phyloP scores from a whole-genome alignment of 179 eudicot species.

The Gypsophila paniculata region DNA sequence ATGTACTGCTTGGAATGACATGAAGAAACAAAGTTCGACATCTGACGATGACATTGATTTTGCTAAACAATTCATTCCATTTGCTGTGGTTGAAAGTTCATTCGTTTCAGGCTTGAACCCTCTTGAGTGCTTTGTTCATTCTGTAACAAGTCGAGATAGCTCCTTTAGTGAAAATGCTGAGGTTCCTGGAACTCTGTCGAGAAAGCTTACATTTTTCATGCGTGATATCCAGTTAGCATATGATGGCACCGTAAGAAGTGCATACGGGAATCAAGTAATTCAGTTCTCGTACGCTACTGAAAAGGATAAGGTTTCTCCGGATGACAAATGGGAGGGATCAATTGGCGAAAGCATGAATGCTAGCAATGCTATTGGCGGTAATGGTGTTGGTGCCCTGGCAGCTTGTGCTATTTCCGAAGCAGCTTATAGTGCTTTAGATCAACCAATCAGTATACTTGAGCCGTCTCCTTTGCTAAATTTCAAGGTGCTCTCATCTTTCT shows the following conservation, averaged over 20 bases:
- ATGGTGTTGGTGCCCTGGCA: constrained; percentile 84
- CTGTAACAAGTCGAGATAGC: constrained; percentile 66
- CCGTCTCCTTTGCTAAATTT: constrained; percentile 77
- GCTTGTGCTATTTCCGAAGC: constrained; percentile 94
- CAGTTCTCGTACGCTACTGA: constrained; percentile 53
- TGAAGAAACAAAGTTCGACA: constrained; percentile 33
- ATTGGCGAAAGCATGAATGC: constrained; percentile 19
- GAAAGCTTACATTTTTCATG: constrained; percentile 75
- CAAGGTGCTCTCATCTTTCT: constrained; percentile 55
- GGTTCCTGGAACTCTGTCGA: constrained; percentile 70
- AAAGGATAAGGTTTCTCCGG: constrained; percentile 17
- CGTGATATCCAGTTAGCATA: constrained; percentile 67
- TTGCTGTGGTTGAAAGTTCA: constrained; percentile 54
- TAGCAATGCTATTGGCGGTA: constrained; percentile 45
- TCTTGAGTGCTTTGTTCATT: constrained; percentile 72
- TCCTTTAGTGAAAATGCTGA: constrained; percentile 92
- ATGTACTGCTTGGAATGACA: constrained; percentile 66
- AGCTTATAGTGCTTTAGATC: constrained; percentile 93
- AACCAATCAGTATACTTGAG: constrained; percentile 78
- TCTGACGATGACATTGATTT: constrained; percentile 22
- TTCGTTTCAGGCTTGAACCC: constrained; percentile 81
- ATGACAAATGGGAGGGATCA: constrained; percentile 18
- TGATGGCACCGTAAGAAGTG: constrained; percentile 91
- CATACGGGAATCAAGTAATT: constrained; percentile 72
- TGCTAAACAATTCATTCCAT: constrained; percentile 52